phyloP scores from a whole-genome alignment of 441 rosid genomes.

The Isatis lusitanica region DNA sequence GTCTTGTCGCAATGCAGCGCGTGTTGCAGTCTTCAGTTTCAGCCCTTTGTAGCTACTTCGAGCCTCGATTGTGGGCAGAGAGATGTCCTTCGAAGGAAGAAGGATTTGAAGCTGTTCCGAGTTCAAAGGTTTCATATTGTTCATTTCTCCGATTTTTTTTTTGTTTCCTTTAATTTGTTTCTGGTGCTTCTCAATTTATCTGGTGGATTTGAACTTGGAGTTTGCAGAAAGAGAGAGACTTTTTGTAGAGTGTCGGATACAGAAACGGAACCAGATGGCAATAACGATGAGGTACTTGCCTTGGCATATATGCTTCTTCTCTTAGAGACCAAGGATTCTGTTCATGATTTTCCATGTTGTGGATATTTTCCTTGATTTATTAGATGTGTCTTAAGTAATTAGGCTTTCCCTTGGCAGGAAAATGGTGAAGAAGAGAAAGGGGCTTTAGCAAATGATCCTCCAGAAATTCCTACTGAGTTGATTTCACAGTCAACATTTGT shows the following conservation, averaged over 20 bases:
- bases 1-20: slow-evolving; percentile 52
- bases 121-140: slow-evolving; percentile 45
- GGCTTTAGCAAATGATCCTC: slow-evolving; percentile 39
- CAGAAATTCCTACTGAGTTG: slow-evolving; percentile 41
- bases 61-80: slow-evolving; percentile 33
- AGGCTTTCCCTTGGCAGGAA: slow-evolving; percentile 36
- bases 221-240: slow-evolving; percentile 49
- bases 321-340: not conserved
- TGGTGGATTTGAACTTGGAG: slow-evolving; percentile 23
- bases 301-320: not conserved
- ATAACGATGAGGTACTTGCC: slow-evolving; percentile 64
- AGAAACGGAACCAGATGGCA: slow-evolving; percentile 71
- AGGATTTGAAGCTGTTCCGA: slow-evolving; percentile 33
- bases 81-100: slow-evolving; percentile 25
- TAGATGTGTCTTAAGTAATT: not conserved
- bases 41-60: slow-evolving; percentile 50
- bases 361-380: not conserved
- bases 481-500: slow-evolving; percentile 45
- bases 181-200: slow-evolving; percentile 5
- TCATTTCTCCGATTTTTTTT: not conserved
- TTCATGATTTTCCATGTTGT: not conserved
- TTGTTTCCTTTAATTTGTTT: not conserved
- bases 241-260: slow-evolving; percentile 63
- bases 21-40: slow-evolving; percentile 52
- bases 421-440: slow-evolving; percentile 51